A percentile compares a stretch with the other conserved stretches of the same genome.
These are phyloP conservation scores for Psilocybe mexicana DNA, from an alignment of 1,284 basidiomycete species.

Conservation along the genomic window DNA sequence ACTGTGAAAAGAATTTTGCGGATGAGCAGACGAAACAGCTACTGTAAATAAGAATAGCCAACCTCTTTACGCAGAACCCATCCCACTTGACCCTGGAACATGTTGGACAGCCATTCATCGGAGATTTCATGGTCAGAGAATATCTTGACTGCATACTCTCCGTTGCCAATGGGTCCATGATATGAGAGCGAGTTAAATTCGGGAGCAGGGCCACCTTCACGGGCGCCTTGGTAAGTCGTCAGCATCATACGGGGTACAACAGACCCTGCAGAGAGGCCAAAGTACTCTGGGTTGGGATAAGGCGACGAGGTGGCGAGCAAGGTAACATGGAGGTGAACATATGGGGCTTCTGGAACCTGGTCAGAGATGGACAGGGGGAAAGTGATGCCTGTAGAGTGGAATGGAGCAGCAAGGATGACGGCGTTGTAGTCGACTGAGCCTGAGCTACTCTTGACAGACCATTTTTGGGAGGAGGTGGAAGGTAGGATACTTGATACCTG, in stretches of 20 bases:
- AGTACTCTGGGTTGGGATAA: slow-evolving; percentile 68
- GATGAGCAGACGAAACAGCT: not conserved
- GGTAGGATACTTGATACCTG: slow-evolving; percentile 55
- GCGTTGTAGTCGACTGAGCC: slow-evolving; percentile 56
- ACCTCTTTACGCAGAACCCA: slow-evolving; percentile 88
- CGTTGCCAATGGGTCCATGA: slow-evolving; percentile 59
- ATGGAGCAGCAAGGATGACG: slow-evolving; percentile 79
- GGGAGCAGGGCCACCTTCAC: slow-evolving; percentile 48
- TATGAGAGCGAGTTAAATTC: slow-evolving; percentile 93
- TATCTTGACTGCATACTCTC: slow-evolving; percentile 82
- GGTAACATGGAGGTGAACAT: slow-evolving; percentile 88
- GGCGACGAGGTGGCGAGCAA: slow-evolving; percentile 78
- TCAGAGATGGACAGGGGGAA: slow-evolving; percentile 47
- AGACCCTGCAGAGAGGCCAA: slow-evolving; percentile 52
- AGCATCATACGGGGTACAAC: slow-evolving; percentile 69
- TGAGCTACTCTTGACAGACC: slow-evolving; percentile 49
- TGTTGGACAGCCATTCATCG: slow-evolving; percentile 66
- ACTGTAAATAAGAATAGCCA: slow-evolving; percentile 18
- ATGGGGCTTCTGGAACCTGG: slow-evolving; percentile 67
- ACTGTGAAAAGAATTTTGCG: slow-evolving; percentile 41
- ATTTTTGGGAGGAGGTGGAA: slow-evolving; percentile 37
- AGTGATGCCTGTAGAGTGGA: slow-evolving; percentile 60
- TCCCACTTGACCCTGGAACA: slow-evolving; percentile 69
- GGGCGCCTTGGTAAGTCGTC: slow-evolving; percentile 64
- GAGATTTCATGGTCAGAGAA: slow-evolving; percentile 72